phyloP scores from a whole-genome alignment of 495 filamentous ascomycete species.

The Lasiosphaeria ovina region DNA sequence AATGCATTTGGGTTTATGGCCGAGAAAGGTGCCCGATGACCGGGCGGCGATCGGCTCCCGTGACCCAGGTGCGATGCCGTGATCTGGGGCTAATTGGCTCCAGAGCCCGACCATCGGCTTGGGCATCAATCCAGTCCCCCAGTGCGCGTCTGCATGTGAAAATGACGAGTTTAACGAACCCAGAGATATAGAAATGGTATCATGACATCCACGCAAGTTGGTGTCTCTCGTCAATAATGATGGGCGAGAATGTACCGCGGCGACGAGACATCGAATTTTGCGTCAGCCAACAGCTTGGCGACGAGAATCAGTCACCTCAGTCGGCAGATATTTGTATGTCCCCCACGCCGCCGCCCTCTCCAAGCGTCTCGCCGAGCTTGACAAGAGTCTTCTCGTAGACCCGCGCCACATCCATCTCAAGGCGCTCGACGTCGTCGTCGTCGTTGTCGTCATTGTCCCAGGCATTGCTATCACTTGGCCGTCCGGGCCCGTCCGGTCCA shows the following conservation, averaged over 20 bases:
- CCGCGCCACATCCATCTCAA: constrained; percentile 64
- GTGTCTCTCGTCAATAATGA: too few species aligned
- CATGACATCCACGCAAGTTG: too few species aligned
- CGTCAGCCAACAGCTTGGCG: neutral
- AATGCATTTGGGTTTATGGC: neutral
- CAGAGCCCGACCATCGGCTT: constrained; percentile 3
- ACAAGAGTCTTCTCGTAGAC: constrained; percentile 79
- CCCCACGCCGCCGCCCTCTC: constrained; percentile 20
- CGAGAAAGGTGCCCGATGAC: neutral
- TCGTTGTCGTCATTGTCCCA: constrained; percentile 34
- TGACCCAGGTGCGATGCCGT: constrained; percentile 4
- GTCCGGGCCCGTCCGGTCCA: constrained; percentile 9
- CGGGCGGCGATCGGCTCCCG: neutral
- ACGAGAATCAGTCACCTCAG: neutral
- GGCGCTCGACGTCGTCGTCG: constrained; percentile 28
- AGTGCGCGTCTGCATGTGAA: neutral
- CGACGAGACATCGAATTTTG: too few species aligned
- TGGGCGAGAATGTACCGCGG: too few species aligned
- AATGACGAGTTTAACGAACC: neutral
- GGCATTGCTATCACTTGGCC: constrained; percentile 1
- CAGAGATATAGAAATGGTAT: neutral
- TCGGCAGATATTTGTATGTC: constrained; percentile 16
- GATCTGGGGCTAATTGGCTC: constrained; percentile 10
- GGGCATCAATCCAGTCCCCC: neutral
- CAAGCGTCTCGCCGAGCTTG: constrained; percentile 62